These are phyloP conservation scores for Chalara sp. DNA, from an alignment of 2,329 filamentous ascomycete species.

Conservation along the genomic window DNA sequence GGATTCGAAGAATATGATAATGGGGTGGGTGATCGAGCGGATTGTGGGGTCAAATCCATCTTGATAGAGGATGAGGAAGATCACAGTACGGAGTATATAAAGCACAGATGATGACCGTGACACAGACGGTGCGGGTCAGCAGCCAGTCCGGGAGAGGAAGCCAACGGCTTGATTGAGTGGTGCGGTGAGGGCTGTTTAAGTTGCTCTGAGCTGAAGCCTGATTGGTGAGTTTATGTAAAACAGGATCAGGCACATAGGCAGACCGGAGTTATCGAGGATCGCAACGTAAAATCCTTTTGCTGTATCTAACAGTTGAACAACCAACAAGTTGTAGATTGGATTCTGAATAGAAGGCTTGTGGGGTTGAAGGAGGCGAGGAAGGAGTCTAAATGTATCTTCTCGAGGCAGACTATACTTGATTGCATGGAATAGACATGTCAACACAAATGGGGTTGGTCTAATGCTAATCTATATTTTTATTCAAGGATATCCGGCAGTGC, in stretches of 20 bases:
- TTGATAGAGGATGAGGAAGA: slow-evolving; percentile 12
- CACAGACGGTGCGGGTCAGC: slow-evolving; percentile 6
- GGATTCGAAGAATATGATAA: slow-evolving; percentile 21
- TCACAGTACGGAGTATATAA: slow-evolving; percentile 1
- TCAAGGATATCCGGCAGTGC: slow-evolving; percentile 12
- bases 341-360: too few species aligned
- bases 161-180: slow-evolving; percentile 7
- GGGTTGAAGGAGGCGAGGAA: slow-evolving; percentile 1
- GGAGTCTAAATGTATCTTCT: slow-evolving; percentile 7
- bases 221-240: slow-evolving; percentile 13
- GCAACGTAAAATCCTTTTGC: too few species aligned
- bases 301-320: too few species aligned
- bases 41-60: slow-evolving; percentile 28
- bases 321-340: too few species aligned
- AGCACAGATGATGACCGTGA: slow-evolving; percentile 4
- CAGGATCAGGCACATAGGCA: slow-evolving; percentile 5
- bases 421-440: slow-evolving; percentile 1
- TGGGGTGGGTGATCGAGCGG: slow-evolving; percentile 23
- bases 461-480: slow-evolving; percentile 2
- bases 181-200: neutral
- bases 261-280: too few species aligned
- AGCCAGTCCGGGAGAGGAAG: slow-evolving; percentile 1
- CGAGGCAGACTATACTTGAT: too few species aligned
- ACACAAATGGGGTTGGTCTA: neutral
- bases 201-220: slow-evolving; percentile 4